phyloP scores from a whole-genome alignment of 805 yeast species.

The Candida ascalaphidarum region DNA sequence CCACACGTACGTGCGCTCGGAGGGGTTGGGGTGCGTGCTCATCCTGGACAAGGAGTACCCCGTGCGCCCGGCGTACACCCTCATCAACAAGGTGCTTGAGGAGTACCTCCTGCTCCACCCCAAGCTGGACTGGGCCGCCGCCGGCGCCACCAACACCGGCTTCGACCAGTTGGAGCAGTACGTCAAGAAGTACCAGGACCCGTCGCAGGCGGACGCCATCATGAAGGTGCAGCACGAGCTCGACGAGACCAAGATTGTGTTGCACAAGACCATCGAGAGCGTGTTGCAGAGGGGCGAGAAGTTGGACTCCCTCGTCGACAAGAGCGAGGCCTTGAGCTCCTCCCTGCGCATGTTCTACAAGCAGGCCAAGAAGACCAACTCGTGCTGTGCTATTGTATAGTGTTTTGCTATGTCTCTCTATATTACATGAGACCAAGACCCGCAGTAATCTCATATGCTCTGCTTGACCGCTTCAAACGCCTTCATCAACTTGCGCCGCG shows the following conservation, averaged over 20 bases:
- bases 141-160: slow-evolving; percentile 35
- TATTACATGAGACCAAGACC: too few species aligned
- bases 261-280: slow-evolving; percentile 91
- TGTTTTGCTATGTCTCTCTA: too few species aligned
- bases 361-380: slow-evolving; percentile 76
- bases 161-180: slow-evolving; percentile 61
- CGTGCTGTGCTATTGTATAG: slow-evolving; percentile 19
- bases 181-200: slow-evolving; percentile 86
- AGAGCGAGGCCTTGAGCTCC: slow-evolving; percentile 84
- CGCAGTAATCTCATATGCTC: slow-evolving; percentile 1
- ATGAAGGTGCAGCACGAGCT: slow-evolving; percentile 97
- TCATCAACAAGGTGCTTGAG: slow-evolving; percentile 83
- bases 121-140: slow-evolving; percentile 52
- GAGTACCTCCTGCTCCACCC: slow-evolving; percentile 85
- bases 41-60: slow-evolving; percentile 96
- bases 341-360: slow-evolving; percentile 92
- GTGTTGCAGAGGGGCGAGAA: slow-evolving; percentile 96
- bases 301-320: slow-evolving; percentile 87
- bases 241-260: slow-evolving; percentile 93
- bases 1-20: slow-evolving; percentile 83
- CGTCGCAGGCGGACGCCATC: slow-evolving; percentile 91
- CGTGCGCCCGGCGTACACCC: slow-evolving; percentile 90
- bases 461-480: slow-evolving; percentile 75
- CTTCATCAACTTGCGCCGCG: slow-evolving; percentile 85
- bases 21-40: slow-evolving; percentile 86